A percentile compares a stretch with the other conserved stretches of the same genome.
Evolutionary conservation across 2,329 filamentous ascomycete species (phyloP).

Genomic region (Ceratocystis diversiconidia): DNA sequence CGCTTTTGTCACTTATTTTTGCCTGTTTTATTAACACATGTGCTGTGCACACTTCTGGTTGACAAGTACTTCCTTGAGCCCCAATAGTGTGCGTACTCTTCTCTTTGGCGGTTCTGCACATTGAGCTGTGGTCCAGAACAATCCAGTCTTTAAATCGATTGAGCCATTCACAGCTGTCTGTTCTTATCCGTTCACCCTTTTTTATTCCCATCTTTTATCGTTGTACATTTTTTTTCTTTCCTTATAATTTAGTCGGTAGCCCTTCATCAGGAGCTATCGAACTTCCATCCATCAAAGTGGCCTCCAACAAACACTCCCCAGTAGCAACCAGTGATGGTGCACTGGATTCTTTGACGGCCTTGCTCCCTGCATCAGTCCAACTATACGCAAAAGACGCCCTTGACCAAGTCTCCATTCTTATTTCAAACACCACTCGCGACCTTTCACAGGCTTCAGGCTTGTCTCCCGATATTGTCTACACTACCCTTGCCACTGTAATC

Average conservation of each 20-base stretch:
- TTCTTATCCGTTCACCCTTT: not conserved
- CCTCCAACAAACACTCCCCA: slow-evolving; percentile 37
- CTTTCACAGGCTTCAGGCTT: slow-evolving; percentile 37
- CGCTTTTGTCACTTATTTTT: not conserved
- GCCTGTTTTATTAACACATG: not conserved
- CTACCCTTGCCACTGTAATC: slow-evolving; percentile 35
- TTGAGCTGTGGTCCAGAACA: not conserved
- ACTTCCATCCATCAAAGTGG: slow-evolving; percentile 35
- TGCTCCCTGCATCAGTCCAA: slow-evolving; percentile 34
- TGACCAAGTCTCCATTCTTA: slow-evolving; percentile 26
- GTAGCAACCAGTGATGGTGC: slow-evolving; percentile 24
- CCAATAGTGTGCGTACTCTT: not conserved
- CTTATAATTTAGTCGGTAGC: slow-evolving; percentile 9
- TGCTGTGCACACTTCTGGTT: not conserved
- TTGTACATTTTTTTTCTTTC: not conserved
- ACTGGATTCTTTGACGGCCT: slow-evolving; percentile 43
- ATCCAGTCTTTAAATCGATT: not conserved
- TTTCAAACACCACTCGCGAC: slow-evolving; percentile 36
- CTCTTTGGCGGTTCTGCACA: not conserved
- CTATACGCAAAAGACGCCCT: slow-evolving; percentile 34
- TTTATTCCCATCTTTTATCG: not conserved
- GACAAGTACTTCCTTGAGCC: not conserved
- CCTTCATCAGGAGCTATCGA: slow-evolving; percentile 15
- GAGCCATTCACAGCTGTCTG: slow-evolving; percentile 6
- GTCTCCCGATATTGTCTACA: slow-evolving; percentile 33